phyloP scores from a whole-genome alignment of 768 basidiomycete species.

The Leucosporidium scottii region DNA sequence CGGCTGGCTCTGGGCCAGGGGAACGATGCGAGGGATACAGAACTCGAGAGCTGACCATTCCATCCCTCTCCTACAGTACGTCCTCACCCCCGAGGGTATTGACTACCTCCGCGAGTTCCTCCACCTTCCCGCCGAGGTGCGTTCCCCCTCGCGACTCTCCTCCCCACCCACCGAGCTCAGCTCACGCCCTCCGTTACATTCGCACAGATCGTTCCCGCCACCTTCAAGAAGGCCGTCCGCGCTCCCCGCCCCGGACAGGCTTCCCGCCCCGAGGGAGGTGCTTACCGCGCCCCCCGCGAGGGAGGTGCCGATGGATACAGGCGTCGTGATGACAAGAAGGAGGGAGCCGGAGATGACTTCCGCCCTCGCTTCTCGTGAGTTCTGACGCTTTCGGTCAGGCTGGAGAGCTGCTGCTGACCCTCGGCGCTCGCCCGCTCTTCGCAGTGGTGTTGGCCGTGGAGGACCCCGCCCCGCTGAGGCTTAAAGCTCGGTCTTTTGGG shows the following conservation, averaged over 20 bases:
- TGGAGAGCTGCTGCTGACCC: not conserved
- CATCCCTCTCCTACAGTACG: conserved; percentile 49
- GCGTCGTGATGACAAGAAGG: conserved; percentile 64
- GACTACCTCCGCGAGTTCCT: conserved; percentile 90
- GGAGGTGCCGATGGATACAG: conserved; percentile 60
- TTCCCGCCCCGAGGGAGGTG: conserved; percentile 59
- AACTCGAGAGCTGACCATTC: not conserved
- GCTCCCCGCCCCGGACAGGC: conserved; percentile 71
- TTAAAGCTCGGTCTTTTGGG: conserved; percentile 6
- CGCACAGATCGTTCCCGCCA: conserved; percentile 88
- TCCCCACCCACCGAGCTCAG: not conserved
- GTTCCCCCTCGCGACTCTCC: conserved; percentile 2
- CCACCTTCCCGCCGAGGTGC: conserved; percentile 38
- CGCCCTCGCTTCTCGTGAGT: conserved; percentile 63
- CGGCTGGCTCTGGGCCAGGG: no score
- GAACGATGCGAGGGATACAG: no score
- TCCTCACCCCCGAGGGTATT: conserved; percentile 91
- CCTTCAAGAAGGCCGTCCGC: conserved; percentile 93
- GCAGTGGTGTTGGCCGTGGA: conserved; percentile 72
- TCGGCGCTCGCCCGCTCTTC: not conserved
- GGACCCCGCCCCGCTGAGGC: conserved; percentile 51
- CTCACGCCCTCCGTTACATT: conserved; percentile 42
- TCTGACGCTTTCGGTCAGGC: no score
- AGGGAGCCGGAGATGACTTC: conserved; percentile 80
- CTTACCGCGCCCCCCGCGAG: conserved; percentile 81